Conservation (phyloP, 192 early-diverging fungal species). For the Funneliformis geosporum region DNA sequence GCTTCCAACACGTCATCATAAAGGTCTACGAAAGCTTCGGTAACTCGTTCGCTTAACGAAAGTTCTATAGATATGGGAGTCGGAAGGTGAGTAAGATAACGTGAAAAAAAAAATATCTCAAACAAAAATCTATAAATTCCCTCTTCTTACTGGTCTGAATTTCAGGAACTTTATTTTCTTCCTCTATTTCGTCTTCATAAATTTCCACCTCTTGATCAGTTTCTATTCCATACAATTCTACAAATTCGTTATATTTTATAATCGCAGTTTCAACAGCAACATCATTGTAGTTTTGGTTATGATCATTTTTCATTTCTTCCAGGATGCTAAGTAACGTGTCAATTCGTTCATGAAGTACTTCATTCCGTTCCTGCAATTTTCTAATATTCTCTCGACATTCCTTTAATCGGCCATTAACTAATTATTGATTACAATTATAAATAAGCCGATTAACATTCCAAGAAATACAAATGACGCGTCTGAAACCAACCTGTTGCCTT, state of each 20-base stretch:
- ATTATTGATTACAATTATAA: not conserved
- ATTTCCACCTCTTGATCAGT: conserved; percentile 25
- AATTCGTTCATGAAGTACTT: conserved; percentile 36
- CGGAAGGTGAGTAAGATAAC: not conserved
- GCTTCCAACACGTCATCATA: conserved; percentile 12
- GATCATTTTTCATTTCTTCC: conserved; percentile 55
- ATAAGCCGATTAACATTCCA: not conserved
- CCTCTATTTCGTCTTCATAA: conserved; percentile 36
- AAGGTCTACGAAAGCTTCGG: not conserved
- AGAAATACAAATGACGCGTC: not conserved
- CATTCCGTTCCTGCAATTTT: conserved; percentile 30
- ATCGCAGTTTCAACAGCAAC: conserved; percentile 65
- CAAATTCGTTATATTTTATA: conserved; percentile 61
- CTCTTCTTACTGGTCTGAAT: conserved; percentile 38
- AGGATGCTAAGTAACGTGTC: conserved; percentile 44
- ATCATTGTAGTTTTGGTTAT: conserved; percentile 78
- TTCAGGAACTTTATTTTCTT: conserved; percentile 33
- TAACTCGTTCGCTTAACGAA: not conserved
- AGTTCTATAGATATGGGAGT: not conserved
- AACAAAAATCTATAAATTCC: conserved; percentile 31
- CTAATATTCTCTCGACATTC: not conserved
- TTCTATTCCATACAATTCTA: conserved; percentile 41
- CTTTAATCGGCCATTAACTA: not conserved
- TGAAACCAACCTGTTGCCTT: not conserved
- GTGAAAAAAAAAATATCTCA: not conserved